Evolutionary conservation across 75 land plant species (phyloP).

Genomic region (Chamaecyparis obtusa): DNA sequence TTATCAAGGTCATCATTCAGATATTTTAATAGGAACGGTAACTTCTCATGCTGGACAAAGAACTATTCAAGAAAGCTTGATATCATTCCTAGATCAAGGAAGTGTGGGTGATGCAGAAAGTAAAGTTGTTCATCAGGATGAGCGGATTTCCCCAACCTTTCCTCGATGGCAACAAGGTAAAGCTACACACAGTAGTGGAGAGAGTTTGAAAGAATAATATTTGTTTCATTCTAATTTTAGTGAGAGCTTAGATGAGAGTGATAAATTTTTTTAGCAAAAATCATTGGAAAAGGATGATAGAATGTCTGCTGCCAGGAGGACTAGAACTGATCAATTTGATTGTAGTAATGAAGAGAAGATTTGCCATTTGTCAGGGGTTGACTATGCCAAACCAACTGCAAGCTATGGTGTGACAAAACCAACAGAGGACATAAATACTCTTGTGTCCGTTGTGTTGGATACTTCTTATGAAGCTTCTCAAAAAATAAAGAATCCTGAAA

Average conservation of each 20-base stretch:
- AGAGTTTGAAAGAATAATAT: background rate
- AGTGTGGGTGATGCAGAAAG: conserved; percentile 20
- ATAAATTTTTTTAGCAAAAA: background rate
- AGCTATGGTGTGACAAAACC: conserved; percentile 7
- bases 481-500: background rate
- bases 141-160: conserved; percentile 7
- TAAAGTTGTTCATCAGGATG: conserved; percentile 13
- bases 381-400: background rate
- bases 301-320: background rate
- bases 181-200: conserved; percentile 6
- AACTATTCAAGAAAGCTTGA: conserved; percentile 21
- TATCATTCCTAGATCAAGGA: conserved; percentile 24
- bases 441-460: background rate
- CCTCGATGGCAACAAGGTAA: background rate
- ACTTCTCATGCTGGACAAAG: conserved; percentile 14
- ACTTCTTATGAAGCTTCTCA: conserved; percentile 1
- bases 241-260: conserved; percentile 7
- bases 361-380: background rate
- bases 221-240: background rate
- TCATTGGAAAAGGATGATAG: conserved; percentile 9
- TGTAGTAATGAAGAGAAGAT: background rate
- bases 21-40: conserved; percentile 7
- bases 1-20: conserved; percentile 21
- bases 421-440: background rate
- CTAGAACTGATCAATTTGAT: background rate